These are phyloP conservation scores for Ophiostoma ips DNA, from an alignment of 2,329 filamentous ascomycete genomes.

Conservation along the genomic window DNA sequence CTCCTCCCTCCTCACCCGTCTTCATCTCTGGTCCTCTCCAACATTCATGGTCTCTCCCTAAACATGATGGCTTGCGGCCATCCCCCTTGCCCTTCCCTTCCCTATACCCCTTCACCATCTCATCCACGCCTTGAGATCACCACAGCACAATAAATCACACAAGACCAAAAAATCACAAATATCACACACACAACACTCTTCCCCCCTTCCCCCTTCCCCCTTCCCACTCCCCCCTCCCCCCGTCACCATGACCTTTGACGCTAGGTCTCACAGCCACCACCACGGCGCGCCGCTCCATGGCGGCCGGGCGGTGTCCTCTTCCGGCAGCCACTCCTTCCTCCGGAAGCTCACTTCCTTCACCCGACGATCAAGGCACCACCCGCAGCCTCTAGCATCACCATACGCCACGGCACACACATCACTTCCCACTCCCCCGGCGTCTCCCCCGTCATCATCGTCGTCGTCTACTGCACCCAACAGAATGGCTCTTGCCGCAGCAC, in stretches of 20 bases:
- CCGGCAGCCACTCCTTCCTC: conserved; percentile 6
- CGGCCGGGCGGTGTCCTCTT: conserved; percentile 1
- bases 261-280: not conserved
- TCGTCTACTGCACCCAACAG: not conserved
- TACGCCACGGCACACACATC: not conserved
- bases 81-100: conserved; percentile 3
- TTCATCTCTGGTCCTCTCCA: not conserved
- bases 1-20: not conserved
- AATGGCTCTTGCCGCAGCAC: conserved; percentile 5
- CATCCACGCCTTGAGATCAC: not conserved
- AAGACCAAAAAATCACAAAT: too few relatives aligned
- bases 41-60: conserved; percentile 3
- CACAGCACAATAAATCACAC: not conserved
- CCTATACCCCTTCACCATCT: not conserved
- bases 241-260: not conserved
- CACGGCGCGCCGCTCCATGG: conserved; percentile 3
- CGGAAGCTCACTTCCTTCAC: conserved; percentile 5
- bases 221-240: not conserved
- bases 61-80: conserved; percentile 8
- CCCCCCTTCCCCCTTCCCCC: not conserved
- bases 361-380: not conserved
- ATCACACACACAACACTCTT: too few relatives aligned
- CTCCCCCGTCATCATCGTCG: not conserved
- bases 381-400: not conserved
- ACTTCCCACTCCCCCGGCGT: not conserved